Conservation (phyloP, 352 stramenopile species). For the Globisporangium cederbergense region DNA sequence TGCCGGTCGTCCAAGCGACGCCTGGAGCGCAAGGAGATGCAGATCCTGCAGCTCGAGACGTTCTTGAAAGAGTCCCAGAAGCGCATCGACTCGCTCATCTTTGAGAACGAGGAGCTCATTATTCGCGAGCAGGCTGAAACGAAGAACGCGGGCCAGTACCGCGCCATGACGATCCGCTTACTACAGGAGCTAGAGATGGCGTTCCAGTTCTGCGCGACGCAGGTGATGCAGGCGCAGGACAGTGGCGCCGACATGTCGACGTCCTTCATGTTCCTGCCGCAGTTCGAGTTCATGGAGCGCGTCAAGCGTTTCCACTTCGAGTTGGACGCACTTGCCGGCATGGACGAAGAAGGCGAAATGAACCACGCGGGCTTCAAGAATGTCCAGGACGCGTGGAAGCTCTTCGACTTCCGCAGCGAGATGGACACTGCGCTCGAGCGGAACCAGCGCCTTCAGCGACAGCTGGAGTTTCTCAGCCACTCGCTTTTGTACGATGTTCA, state of each 20-base stretch:
- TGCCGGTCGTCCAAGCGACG: constrained; percentile 53
- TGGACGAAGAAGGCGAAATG: constrained; percentile 14
- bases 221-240: constrained; percentile 37
- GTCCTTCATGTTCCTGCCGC: constrained; percentile 54
- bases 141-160: constrained; percentile 51
- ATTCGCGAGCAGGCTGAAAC: constrained; percentile 62
- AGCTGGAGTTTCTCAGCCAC: constrained; percentile 57
- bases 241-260: constrained; percentile 13
- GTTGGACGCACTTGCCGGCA: constrained; percentile 29
- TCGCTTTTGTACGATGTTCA: constrained; percentile 44
- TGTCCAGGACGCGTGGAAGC: constrained; percentile 21
- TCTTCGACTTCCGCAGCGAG: constrained; percentile 54
- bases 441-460: constrained; percentile 58
- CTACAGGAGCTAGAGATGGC: constrained; percentile 72
- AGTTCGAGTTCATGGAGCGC: constrained; percentile 71
- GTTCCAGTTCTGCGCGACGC: constrained; percentile 63
- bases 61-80: constrained; percentile 81
- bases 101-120: constrained; percentile 66
- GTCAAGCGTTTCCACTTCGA: constrained; percentile 66
- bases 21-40: constrained; percentile 70
- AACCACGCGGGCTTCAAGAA: neutral
- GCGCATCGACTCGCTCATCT: constrained; percentile 54
- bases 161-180: constrained; percentile 54
- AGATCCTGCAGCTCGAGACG: constrained; percentile 73
- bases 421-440: constrained; percentile 54